A percentile compares a stretch with the other conserved stretches of the same genome.
Conservation (phyloP, 2,329 filamentous ascomycete genomes). For the Calonectria fujianensis region DNA sequence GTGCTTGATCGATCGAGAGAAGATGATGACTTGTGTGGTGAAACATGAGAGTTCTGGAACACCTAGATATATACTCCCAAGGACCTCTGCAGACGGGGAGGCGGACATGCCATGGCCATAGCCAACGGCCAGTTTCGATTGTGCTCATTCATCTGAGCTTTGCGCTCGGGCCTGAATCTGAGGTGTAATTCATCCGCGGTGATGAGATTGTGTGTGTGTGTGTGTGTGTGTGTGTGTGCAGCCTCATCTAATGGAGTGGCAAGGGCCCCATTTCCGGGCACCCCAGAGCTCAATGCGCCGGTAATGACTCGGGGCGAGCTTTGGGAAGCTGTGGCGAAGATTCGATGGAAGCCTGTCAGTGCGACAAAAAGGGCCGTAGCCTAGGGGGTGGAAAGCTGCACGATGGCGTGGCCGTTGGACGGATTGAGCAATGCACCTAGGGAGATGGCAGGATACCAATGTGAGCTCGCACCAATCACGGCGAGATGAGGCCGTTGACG, state of each 20-base stretch:
- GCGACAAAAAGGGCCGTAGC: constrained; percentile 37
- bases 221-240: constrained; percentile 34
- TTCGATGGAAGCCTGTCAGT: constrained; percentile 39
- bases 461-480: constrained; percentile 49
- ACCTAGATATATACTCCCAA: constrained; percentile 48
- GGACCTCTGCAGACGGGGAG: constrained; percentile 4
- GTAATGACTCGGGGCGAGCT: constrained; percentile 29
- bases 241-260: constrained; percentile 41
- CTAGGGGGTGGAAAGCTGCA: constrained; percentile 27
- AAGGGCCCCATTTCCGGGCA: constrained; percentile 41
- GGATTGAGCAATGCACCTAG: constrained; percentile 37
- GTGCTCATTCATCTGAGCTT: constrained; percentile 20
- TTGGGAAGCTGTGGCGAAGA: constrained; percentile 39
- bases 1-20: background rate
- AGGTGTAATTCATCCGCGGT: constrained; percentile 45
- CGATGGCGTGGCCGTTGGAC: constrained; percentile 47
- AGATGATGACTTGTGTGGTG: background rate
- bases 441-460: constrained; percentile 47
- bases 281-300: constrained; percentile 34
- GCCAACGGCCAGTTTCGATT: constrained; percentile 44
- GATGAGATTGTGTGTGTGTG: constrained; percentile 49
- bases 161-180: constrained; percentile 19
- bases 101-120: background rate
- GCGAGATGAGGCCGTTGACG: constrained; percentile 33
- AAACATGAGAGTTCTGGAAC: constrained; percentile 5